Conservation (phyloP, 116 monocot species). For the Phalaenopsis hybrid region DNA sequence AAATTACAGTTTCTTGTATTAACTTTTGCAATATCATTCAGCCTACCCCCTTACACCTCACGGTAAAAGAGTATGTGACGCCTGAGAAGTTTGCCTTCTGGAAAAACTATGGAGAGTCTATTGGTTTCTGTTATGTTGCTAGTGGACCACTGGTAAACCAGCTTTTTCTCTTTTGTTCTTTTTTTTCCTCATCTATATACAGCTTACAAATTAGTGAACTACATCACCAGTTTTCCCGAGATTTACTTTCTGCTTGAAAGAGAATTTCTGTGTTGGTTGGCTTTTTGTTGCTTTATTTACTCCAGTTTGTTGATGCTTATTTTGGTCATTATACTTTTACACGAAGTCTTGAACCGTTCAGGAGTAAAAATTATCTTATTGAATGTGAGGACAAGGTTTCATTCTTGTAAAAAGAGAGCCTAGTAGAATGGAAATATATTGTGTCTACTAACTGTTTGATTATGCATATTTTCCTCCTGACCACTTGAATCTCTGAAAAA, state of each 20-base stretch:
- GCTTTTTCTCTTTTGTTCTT: neutral
- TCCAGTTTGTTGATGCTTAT: too few relatives aligned
- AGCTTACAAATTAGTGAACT: neutral
- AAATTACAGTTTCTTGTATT: neutral
- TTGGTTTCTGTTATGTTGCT: conserved; percentile 88
- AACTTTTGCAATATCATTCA: conserved; percentile 24
- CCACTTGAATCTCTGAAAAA: too few relatives aligned
- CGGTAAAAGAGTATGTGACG: conserved; percentile 83
- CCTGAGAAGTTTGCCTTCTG: conserved; percentile 91
- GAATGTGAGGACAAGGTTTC: too few relatives aligned
- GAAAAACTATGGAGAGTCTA: conserved; percentile 86
- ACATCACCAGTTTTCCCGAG: neutral
- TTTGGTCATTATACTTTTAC: too few relatives aligned
- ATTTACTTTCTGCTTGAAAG: neutral
- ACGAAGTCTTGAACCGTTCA: too few relatives aligned
- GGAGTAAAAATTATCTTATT: too few relatives aligned
- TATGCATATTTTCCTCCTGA: too few relatives aligned
- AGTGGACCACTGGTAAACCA: conserved; percentile 82
- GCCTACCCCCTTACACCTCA: conserved; percentile 79
- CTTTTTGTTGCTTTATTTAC: neutral
- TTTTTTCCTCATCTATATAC: neutral
- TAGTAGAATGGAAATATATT: too few relatives aligned
- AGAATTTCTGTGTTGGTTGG: neutral
- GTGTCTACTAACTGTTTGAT: too few relatives aligned
- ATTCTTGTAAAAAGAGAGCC: too few relatives aligned